Percentiles rank a stretch among this genome's conserved stretches.
phyloP scores from a whole-genome alignment of 2,329 filamentous ascomycete genomes.

The Davidsoniella virescens region DNA sequence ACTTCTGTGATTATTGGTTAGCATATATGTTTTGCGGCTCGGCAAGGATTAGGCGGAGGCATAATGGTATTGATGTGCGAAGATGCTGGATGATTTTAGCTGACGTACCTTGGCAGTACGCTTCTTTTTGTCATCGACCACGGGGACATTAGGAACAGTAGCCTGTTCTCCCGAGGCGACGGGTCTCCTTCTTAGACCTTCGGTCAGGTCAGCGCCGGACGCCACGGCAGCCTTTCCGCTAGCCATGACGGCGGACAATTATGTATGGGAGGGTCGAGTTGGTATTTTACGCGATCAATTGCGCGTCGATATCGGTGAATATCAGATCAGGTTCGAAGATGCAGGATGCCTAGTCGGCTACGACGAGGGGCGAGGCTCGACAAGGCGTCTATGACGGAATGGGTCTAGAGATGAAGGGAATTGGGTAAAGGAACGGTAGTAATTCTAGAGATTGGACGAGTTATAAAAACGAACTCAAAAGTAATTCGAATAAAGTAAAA shows the following conservation, averaged over 20 bases:
- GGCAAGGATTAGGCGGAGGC: not conserved
- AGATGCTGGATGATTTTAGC: not conserved
- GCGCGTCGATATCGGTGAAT: not conserved
- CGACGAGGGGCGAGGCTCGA: no score
- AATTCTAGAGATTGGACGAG: conserved; percentile 13
- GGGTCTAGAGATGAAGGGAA: conserved; percentile 7
- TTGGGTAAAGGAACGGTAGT: conserved; percentile 6
- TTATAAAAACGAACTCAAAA: conserved; percentile 13
- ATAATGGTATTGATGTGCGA: not conserved
- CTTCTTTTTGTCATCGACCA: conserved; percentile 43
- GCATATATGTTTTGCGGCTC: conserved; percentile 16
- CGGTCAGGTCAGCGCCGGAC: conserved; percentile 42
- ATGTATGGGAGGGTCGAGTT: not conserved
- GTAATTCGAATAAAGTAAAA: not conserved
- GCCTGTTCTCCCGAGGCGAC: conserved; percentile 16
- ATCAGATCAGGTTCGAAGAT: not conserved
- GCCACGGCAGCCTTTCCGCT: conserved; percentile 37
- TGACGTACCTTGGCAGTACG: conserved; percentile 35
- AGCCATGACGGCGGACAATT: conserved; percentile 27
- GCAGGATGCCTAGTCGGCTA: not conserved
- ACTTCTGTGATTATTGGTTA: conserved; percentile 25
- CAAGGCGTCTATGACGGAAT: not conserved
- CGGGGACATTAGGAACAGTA: conserved; percentile 16
- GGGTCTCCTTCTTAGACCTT: conserved; percentile 40
- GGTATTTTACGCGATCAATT: conserved; percentile 3